Base-by-base conservation (phyloP, 495 filamentous ascomycete genomes). In the Penicillium soppii region DNA sequence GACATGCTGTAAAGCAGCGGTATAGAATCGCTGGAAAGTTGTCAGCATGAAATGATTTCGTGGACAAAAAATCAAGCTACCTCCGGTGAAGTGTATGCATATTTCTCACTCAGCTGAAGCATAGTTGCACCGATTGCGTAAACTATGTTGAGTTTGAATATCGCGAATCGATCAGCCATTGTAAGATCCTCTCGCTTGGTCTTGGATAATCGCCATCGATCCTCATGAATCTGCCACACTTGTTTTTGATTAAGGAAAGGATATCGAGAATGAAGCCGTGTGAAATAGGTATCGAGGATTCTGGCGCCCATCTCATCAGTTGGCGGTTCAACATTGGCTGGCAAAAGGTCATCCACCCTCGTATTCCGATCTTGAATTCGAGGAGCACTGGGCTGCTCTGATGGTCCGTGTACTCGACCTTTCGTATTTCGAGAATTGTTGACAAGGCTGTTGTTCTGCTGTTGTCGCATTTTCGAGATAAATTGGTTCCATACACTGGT, bases 121-220 rank as follows among this genome's bases (percentile, higher is more conserved):
- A 76, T 68, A 7, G 72, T 77, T 8, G 77, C 71, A 0, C 76
- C 76, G 51, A 80, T 81, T 12, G 75, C 76, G 63, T 81, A 81
- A 1, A 74, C 66, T 54, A 81, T 52, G 43, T 80, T 80, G 5
- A 80, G 57, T 39, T 78, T 76, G 50, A 81, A 81, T 6, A 78
- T 70, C 0, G 71, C 73, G 53, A 74, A 78, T 49, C 70, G 69
- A 38, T 81, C 73, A 19, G 57, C 45, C 38, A 62, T 56, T 12
- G 69, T 58, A 2, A 74, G 57, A 2, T 74, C 65, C 53, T 73
- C 71, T 6, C 69, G 64, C 40, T 73, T 76, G 15, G 57, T 62
- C 47, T 68, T 73, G 2, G 67, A 63, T 25, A 80, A 57, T 17
- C 58, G 56, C 67, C 72, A 74, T 22, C 77, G 64, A 25, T 71